These are phyloP conservation scores for Casuarina cunninghamiana DNA, from an alignment of 306 rosid genomes.

Conservation along the genomic window DNA sequence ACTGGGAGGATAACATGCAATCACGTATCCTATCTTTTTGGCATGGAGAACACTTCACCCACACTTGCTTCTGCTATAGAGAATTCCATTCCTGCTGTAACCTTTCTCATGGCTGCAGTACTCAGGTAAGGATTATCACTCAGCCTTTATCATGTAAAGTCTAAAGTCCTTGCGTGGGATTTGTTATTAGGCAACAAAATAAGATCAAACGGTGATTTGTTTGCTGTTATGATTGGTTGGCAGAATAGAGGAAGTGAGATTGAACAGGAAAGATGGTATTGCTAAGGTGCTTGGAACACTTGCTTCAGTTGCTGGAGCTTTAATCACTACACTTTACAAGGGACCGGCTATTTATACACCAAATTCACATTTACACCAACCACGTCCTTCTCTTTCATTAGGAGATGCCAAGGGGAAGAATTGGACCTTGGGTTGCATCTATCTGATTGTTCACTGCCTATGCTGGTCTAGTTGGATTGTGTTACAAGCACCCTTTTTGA, in stretches of 20 bases:
- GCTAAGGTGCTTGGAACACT: slow-evolving; percentile 78
- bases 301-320: slow-evolving; percentile 74
- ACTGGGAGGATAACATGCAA: slow-evolving; percentile 64
- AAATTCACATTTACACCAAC: slow-evolving; percentile 21
- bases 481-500: slow-evolving; percentile 52
- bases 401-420: slow-evolving; percentile 46
- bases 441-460: slow-evolving; percentile 57
- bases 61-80: slow-evolving; percentile 72
- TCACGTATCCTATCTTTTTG: slow-evolving; percentile 69
- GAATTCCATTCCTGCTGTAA: slow-evolving; percentile 73
- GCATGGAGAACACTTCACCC: slow-evolving; percentile 70
- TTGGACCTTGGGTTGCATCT: slow-evolving; percentile 70
- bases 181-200: too few relatives aligned
- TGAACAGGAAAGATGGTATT: slow-evolving; percentile 54
- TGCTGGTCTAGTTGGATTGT: slow-evolving; percentile 74
- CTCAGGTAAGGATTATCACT: slow-evolving; percentile 46
- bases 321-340: slow-evolving; percentile 61
- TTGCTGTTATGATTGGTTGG: not conserved
- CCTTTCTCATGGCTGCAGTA: slow-evolving; percentile 73
- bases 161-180: not conserved
- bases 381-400: slow-evolving; percentile 28
- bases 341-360: slow-evolving; percentile 71
- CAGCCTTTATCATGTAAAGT: not conserved
- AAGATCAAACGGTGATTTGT: not conserved
- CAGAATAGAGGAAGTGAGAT: slow-evolving; percentile 62